Evolutionary conservation across 768 basidiomycete species (phyloP).

Genomic region (Pulveroboletus sp.): DNA sequence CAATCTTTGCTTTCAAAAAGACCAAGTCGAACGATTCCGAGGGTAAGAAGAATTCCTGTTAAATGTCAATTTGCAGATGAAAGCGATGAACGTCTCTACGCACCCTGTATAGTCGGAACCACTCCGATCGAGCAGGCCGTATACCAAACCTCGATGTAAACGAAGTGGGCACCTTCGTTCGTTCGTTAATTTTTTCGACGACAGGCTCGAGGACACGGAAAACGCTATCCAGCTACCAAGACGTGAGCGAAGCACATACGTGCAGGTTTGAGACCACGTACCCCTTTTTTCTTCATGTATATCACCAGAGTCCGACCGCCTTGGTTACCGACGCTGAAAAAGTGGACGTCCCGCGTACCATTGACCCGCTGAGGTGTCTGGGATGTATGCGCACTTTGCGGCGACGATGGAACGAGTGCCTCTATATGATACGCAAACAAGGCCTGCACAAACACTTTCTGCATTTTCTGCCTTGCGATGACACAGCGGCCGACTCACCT

Average conservation of each 20-base stretch:
- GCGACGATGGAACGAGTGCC: conserved; percentile 87
- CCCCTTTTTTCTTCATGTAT: conserved; percentile 94
- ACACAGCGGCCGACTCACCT: conserved; percentile 40
- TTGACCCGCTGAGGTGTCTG: conserved; percentile 90
- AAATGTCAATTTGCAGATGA: neutral
- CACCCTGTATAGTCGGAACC: conserved; percentile 90
- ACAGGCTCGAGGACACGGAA: conserved; percentile 98
- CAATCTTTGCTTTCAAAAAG: conserved; percentile 92
- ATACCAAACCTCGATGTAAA: conserved; percentile 74
- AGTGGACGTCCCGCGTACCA: conserved; percentile 89
- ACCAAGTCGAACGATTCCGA: conserved; percentile 89
- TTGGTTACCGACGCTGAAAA: conserved; percentile 91
- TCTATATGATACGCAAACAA: conserved; percentile 96
- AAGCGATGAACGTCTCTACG: conserved; percentile 5
- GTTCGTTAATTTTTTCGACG: conserved; percentile 82
- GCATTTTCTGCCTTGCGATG: neutral
- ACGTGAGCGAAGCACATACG: conserved; percentile 10
- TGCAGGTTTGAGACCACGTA: conserved; percentile 27
- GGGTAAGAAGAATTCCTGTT: conserved; percentile 83
- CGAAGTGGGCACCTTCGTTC: conserved; percentile 65
- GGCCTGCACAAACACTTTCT: conserved; percentile 41
- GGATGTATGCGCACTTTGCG: conserved; percentile 59
- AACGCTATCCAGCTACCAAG: conserved; percentile 70
- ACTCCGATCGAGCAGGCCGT: conserved; percentile 80
- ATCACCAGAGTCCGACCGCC: conserved; percentile 87